These are phyloP conservation scores for Auriscalpium vulgare DNA, from an alignment of 768 basidiomycete species.

Conservation along the genomic window DNA sequence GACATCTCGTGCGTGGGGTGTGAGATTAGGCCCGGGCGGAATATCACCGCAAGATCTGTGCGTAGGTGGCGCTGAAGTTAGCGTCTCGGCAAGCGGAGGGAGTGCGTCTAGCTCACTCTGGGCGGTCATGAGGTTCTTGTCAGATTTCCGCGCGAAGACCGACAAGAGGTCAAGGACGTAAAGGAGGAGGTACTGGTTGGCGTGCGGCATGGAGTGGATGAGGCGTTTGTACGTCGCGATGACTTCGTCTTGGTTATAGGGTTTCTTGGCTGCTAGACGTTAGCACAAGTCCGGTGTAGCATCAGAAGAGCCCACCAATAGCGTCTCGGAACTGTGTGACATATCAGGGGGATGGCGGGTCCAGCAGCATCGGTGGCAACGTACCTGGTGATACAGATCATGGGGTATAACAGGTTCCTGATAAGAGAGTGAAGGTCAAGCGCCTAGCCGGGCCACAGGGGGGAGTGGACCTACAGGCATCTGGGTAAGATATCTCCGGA, in stretches of 20 bases:
- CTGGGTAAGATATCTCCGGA: constrained; percentile 89
- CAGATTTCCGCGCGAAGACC: constrained; percentile 86
- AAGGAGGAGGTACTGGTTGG: constrained; percentile 92
- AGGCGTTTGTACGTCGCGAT: constrained; percentile 77
- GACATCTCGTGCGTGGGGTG: constrained; percentile 83
- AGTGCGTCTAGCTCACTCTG: constrained; percentile 51
- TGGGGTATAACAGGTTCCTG: constrained; percentile 95
- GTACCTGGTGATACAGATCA: constrained; percentile 79
- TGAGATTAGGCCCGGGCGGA: constrained; percentile 90
- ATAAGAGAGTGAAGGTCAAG: constrained; percentile 4
- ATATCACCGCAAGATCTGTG: constrained; percentile 91
- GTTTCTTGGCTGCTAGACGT: constrained; percentile 47
- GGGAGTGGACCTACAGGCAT: constrained; percentile 71
- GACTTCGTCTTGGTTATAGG: constrained; percentile 61
- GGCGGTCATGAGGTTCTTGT: constrained; percentile 94
- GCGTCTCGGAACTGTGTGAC: constrained; percentile 64
- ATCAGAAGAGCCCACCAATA: constrained; percentile 41
- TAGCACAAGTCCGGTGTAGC: neutral
- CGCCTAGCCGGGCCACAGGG: neutral
- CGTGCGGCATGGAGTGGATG: constrained; percentile 76
- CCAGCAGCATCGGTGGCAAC: constrained; percentile 25
- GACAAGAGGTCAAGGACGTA: constrained; percentile 95
- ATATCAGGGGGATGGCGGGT: constrained; percentile 9
- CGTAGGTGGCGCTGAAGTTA: neutral
- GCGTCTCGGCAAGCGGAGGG: neutral